A percentile compares a stretch with the other conserved stretches of the same genome.
These are phyloP conservation scores for Puccinia sorghi DNA, from an alignment of 1,284 basidiomycete genomes.

Conservation along the genomic window DNA sequence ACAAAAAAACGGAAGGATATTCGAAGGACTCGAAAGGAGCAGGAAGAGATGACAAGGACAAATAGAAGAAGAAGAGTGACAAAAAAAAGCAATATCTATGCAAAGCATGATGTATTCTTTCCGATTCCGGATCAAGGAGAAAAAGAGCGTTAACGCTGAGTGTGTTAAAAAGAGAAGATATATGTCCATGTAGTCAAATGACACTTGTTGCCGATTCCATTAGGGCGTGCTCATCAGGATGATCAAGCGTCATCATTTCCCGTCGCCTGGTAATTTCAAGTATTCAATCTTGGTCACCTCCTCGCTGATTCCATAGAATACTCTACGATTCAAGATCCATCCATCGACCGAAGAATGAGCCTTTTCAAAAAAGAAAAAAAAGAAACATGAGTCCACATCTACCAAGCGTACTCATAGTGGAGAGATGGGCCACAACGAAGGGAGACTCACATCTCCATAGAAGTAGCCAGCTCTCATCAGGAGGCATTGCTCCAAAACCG, in stretches of 20 bases:
- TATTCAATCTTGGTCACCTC: conserved; percentile 45
- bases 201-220: neutral
- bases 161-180: no score
- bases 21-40: no score
- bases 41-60: no score
- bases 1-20: no score
- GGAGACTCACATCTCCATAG: conserved; percentile 42
- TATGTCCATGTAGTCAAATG: no score
- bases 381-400: neutral
- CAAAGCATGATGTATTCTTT: no score
- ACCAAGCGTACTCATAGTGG: neutral
- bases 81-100: no score
- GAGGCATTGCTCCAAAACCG: conserved; percentile 41
- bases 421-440: neutral
- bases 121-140: no score
- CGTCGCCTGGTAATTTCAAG: conserved; percentile 38
- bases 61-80: no score
- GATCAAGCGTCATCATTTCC: neutral
- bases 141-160: no score
- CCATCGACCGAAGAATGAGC: conserved; percentile 47
- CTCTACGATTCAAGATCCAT: conserved; percentile 43
- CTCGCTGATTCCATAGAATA: conserved; percentile 33
- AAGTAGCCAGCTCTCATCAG: conserved; percentile 40
- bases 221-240: neutral
- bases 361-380: neutral